A percentile compares a stretch with the other conserved stretches of the same genome.
phyloP scores from a whole-genome alignment of 805 yeast genomes.

The Candida boidinii region DNA sequence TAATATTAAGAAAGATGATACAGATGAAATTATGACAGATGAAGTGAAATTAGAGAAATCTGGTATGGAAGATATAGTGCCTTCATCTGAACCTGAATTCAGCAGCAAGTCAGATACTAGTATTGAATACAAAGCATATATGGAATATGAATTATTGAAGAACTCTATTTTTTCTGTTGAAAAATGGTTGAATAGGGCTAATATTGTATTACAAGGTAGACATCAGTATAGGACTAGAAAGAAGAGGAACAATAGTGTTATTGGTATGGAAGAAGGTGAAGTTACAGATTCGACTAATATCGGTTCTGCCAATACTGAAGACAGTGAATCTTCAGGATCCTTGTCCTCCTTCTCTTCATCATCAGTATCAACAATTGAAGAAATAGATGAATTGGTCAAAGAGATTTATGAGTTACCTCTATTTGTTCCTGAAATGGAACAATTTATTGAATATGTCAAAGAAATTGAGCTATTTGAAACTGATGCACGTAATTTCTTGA shows the following conservation, averaged over 20 bases:
- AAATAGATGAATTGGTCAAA: constrained; percentile 30
- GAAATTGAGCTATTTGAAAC: constrained; percentile 46
- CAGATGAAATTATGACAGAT: constrained; percentile 1
- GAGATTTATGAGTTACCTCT: constrained; percentile 44
- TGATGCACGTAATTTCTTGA: constrained; percentile 33
- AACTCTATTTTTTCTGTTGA: constrained; percentile 36
- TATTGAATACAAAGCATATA: constrained; percentile 5
- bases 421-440: constrained; percentile 50
- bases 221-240: constrained; percentile 38
- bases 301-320: not conserved
- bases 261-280: constrained; percentile 9
- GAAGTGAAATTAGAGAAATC: too few species aligned
- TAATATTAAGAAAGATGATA: constrained; percentile 5
- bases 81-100: not conserved
- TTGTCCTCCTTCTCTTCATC: too few species aligned
- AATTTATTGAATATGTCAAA: constrained; percentile 40
- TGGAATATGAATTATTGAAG: constrained; percentile 25
- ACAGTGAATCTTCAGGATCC: not conserved
- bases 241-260: constrained; percentile 4
- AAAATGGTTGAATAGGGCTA: constrained; percentile 48
- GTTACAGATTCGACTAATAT: constrained; percentile 7
- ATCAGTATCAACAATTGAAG: constrained; percentile 22
- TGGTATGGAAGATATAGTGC: too few species aligned
- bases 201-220: constrained; percentile 39
- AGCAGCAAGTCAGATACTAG: not conserved